Base-by-base conservation (phyloP, 345 rosid species). In the Citropsis articulata region DNA sequence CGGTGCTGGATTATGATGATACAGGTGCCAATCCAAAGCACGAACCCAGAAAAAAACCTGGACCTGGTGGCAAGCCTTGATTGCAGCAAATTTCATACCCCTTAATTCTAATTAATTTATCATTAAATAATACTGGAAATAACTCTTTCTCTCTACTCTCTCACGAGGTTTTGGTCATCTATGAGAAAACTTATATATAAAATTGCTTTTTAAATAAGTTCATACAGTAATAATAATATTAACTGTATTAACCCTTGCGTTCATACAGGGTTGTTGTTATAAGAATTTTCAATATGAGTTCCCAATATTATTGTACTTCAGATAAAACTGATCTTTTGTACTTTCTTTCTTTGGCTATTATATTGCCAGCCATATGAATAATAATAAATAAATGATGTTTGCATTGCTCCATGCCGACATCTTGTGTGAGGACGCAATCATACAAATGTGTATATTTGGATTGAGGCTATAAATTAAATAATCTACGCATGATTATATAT, bases 11-110 rank as follows among this genome's bases (percentile, higher is more conserved):
- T 76, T 92, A 90, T 76, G 94, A 86, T 63, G 90, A 89, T 13
- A 76, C 90, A 35, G 91, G 95, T 35, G 75, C 97, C 16, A 93
- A 90, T 81, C 79, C 82, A 25, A 93, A 71, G 78, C 97, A 93
- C 61, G 92, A 89, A 36, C 97, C 97, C 4, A 87, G 81, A 71
- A 86, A 72, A 73, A 86, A 77, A 83, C 82, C 88, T 14, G 85
- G 85, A 53, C 13, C 28, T 76, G 79, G 81, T 22, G 81, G 81
- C 78, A 81, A 75, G 62, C 77, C 86, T 64, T 86, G 22, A 53
- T 53, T 53, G 50, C 50, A 45, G 50, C 18, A 45, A 45, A 45
- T 13, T 45, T 13, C 5, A 45, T 45, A 12, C 50, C 18, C 50
- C 18, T 45, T 10, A 45, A 45, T 45, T 1, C 18, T 53, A 53